Evolutionary conservation across 2,329 filamentous ascomycete genomes (phyloP), one percentile per base, ranked within the genome.

Genomic region (Hypoxylon sp.): DNA sequence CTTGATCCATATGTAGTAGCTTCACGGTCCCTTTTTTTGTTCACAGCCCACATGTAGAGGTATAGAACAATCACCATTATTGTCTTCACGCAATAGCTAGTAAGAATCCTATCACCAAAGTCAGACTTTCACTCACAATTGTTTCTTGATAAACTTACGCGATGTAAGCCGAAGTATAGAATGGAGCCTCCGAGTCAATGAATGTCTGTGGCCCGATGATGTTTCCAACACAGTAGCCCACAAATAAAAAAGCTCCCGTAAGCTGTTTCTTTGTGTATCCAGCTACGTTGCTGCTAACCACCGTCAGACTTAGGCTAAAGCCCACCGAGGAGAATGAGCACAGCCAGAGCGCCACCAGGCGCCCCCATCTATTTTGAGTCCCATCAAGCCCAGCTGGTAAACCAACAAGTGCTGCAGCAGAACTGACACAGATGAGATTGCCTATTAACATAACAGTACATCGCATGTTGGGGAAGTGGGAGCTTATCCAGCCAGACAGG

Each of bases 341-440:
- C 1, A 90, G 78, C 86, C 87, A 89, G 3, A 89, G 81, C 0
- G 84, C 86, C 1, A 88, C 86, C 1, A 89, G 77, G 0, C 86
- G 79, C 1, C 86, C 86, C 86, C 86, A 88, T 76, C 85, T 86
- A 71, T 87, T 86, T 21, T 74, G 72, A 13, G 72, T 75, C 3
- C 74, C 74, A 46, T 76, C 73, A 11, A 72, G 51, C 1, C 75
- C 74, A 29, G 78, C 73, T 0, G 86, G 83, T 3, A 88, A 76
- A 1, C 83, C 85, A 6, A 89, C 86, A 1, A 89, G 81, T n/a
- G 88, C 75, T 0, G 79, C 83, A 0, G 84, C 80, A 10, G 85
- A 86, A 10, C 85, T 70, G 59, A 89, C 87, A 69, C 87, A 89
- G 48, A 88, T 82, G 0, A 78, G 73, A 72, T 88, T 89, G 3